Conservation (phyloP, 371 early-diverging fungal species). For the Saksenaea oblongispora region DNA sequence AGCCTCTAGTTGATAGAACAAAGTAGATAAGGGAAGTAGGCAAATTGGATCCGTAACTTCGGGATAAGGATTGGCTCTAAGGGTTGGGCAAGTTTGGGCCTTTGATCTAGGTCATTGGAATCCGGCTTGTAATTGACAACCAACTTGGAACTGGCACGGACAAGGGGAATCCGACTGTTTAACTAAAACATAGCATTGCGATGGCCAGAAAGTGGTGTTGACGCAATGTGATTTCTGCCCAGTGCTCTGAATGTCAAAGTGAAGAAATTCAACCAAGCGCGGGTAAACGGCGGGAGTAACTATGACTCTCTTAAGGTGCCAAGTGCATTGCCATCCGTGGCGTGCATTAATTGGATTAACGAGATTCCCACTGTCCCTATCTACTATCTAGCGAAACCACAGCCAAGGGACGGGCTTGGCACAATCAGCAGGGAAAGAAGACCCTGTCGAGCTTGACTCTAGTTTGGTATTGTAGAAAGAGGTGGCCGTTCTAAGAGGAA, state of each 20-base stretch:
- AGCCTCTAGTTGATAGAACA: slow-evolving; percentile 68
- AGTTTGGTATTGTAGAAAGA: slow-evolving; percentile 60
- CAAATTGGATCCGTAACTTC: slow-evolving; percentile 70
- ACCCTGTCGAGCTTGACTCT: slow-evolving; percentile 43
- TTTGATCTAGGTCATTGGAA: slow-evolving; percentile 4
- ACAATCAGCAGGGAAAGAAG: slow-evolving; percentile 33
- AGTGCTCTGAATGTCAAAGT: slow-evolving; percentile 74
- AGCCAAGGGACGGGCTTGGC: slow-evolving; percentile 67
- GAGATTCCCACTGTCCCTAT: slow-evolving; percentile 73
- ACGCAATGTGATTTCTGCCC: slow-evolving; percentile 76
- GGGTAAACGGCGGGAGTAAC: slow-evolving; percentile 76
- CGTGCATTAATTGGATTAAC: slow-evolving; percentile 53
- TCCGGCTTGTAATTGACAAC: slow-evolving; percentile 54
- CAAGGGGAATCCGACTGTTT: slow-evolving; percentile 76
- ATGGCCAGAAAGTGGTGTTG: slow-evolving; percentile 62
- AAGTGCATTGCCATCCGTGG: slow-evolving; percentile 20
- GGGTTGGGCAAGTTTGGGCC: slow-evolving; percentile 4
- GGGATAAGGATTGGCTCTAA: slow-evolving; percentile 31
- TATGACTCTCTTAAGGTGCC: slow-evolving; percentile 73
- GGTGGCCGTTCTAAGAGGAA: slow-evolving; percentile 63
- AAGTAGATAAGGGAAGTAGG: slow-evolving; percentile 70
- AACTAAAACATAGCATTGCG: slow-evolving; percentile 78
- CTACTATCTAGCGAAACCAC: slow-evolving; percentile 68
- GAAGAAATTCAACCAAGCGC: slow-evolving; percentile 70
- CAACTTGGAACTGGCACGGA: slow-evolving; percentile 69